A percentile compares a stretch with the other conserved stretches of the same genome.
phyloP scores from a whole-genome alignment of 2,329 filamentous ascomycete species.

The Xylariaceae sp. region DNA sequence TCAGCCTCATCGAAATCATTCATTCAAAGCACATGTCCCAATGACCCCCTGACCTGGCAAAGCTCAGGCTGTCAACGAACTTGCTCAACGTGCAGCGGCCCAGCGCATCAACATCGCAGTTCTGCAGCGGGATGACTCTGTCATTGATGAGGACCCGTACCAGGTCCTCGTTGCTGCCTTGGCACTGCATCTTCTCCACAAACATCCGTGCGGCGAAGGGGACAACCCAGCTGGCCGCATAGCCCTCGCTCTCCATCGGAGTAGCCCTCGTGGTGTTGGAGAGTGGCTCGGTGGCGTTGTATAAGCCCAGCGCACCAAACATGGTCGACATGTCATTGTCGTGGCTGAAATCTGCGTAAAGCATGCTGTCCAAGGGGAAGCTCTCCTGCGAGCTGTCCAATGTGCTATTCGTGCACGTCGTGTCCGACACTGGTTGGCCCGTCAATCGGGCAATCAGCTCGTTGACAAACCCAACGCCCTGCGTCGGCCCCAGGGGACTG shows the following conservation, averaged over 20 bases:
- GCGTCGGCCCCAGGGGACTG: constrained; percentile 72
- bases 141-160: constrained; percentile 82
- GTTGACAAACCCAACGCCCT: constrained; percentile 83
- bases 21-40: constrained; percentile 62
- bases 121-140: constrained; percentile 65
- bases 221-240: constrained; percentile 70
- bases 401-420: constrained; percentile 72
- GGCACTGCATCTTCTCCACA: constrained; percentile 79
- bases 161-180: constrained; percentile 53
- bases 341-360: constrained; percentile 90
- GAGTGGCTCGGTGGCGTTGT: constrained; percentile 57
- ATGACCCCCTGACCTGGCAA: constrained; percentile 64
- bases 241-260: constrained; percentile 56
- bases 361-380: constrained; percentile 62
- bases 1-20: not conserved
- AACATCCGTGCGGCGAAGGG: constrained; percentile 79
- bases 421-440: constrained; percentile 59
- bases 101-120: constrained; percentile 62
- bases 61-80: constrained; percentile 71
- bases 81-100: constrained; percentile 65
- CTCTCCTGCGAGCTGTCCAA: constrained; percentile 61
- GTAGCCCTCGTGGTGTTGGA: constrained; percentile 46
- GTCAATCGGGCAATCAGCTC: constrained; percentile 82
- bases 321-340: constrained; percentile 81
- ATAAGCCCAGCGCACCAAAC: constrained; percentile 72